Percentiles rank a stretch among this genome's conserved stretches.
These are phyloP conservation scores for Phytophthora crassamura DNA, from an alignment of 352 stramenopile species.

Conservation along the genomic window DNA sequence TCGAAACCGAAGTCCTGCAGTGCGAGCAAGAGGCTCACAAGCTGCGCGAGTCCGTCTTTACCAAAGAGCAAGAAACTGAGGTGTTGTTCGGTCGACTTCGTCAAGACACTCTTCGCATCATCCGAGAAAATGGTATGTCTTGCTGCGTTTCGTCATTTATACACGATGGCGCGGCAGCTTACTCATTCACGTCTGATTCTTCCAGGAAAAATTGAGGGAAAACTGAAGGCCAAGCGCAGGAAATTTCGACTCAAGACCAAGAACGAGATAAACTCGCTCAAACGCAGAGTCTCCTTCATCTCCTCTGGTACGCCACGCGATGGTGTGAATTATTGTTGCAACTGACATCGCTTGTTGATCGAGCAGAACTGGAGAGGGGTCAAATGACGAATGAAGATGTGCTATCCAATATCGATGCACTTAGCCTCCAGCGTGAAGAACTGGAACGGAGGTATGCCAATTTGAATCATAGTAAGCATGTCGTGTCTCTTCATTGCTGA, in stretches of 20 bases:
- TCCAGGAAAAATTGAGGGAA: slow-evolving; percentile 42
- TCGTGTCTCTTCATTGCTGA: background rate
- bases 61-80: slow-evolving; percentile 48
- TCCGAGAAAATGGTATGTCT: slow-evolving; percentile 47
- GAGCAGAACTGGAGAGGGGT: slow-evolving; percentile 48
- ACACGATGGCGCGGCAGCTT: background rate
- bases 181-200: background rate
- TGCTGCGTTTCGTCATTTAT: background rate
- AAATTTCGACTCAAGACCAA: slow-evolving; percentile 53
- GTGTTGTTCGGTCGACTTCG: slow-evolving; percentile 38
- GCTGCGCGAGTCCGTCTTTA: slow-evolving; percentile 36
- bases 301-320: slow-evolving; percentile 33
- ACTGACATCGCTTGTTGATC: slow-evolving; percentile 10
- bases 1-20: slow-evolving; percentile 38
- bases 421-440: slow-evolving; percentile 34
- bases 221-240: slow-evolving; percentile 54
- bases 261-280: slow-evolving; percentile 55
- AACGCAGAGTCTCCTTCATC: slow-evolving; percentile 44
- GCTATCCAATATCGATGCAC: slow-evolving; percentile 38
- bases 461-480: background rate
- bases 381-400: slow-evolving; percentile 62
- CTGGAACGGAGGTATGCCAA: slow-evolving; percentile 40
- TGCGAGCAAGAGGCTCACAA: slow-evolving; percentile 35
- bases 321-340: background rate
- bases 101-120: slow-evolving; percentile 38